A percentile compares a stretch with the other conserved stretches of the same genome.
These are phyloP conservation scores for Fragaria nilgerrensis DNA, from an alignment of 306 rosid genomes.

Conservation along the genomic window DNA sequence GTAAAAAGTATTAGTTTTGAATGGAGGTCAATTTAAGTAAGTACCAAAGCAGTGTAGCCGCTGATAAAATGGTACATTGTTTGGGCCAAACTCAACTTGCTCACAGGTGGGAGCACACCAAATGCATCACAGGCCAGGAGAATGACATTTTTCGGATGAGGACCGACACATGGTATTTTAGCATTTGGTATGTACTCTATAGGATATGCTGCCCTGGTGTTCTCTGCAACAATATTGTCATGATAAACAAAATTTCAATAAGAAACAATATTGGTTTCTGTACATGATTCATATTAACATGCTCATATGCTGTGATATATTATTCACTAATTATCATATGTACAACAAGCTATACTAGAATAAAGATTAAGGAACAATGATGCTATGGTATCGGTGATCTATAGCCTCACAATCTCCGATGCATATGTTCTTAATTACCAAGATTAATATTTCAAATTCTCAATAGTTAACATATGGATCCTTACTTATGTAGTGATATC, in stretches of 20 bases:
- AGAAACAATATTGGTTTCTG: background rate
- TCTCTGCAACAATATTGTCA: slow-evolving; percentile 45
- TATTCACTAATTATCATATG: background rate
- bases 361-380: background rate
- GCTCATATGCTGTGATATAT: background rate
- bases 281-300: background rate
- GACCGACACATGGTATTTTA: slow-evolving; percentile 83
- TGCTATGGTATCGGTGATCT: background rate
- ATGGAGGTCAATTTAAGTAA: background rate
- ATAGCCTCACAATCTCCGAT: background rate
- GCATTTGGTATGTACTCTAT: slow-evolving; percentile 95
- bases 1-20: background rate
- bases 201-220: slow-evolving; percentile 90
- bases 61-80: slow-evolving; percentile 98
- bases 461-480: background rate
- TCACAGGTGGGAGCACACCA: slow-evolving; percentile 92
- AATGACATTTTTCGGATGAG: slow-evolving; percentile 85
- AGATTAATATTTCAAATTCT: too few relatives aligned
- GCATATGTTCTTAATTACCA: background rate
- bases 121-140: slow-evolving; percentile 92
- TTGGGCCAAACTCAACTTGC: slow-evolving; percentile 81
- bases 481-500: background rate
- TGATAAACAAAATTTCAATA: background rate
- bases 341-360: slow-evolving; percentile 3
- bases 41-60: slow-evolving; percentile 92